Base-by-base conservation (phyloP, 179 eudicot species). In the Actinidia polygama region DNA sequence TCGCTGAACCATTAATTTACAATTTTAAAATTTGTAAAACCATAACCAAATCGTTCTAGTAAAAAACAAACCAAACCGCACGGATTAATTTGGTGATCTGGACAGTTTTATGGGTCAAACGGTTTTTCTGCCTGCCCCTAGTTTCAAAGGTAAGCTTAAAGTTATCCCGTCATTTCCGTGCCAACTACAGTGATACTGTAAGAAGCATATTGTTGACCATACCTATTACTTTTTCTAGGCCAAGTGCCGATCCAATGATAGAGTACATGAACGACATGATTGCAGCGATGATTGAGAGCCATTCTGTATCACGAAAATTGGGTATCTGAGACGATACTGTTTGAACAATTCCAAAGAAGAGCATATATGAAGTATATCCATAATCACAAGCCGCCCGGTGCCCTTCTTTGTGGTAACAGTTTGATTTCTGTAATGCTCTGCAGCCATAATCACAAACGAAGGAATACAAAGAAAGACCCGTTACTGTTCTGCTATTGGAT, bases 271-370 rank as follows among this genome's bases (percentile, higher is more conserved):
- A 88, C 30, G 98, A 96, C 99, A 96, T 96, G 67, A 77, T 58
- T 71, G 99, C 94, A 78, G 99, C 94, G 18, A 93, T 84, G 68
- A 90, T 70, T 8, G 99, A 96, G 63, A 96, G 90, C 96, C 94
- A 90, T 64, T 91, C 89, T 44, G 91, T 90, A 75, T 90, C 85
- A 53, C 89, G 93, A 82, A 94, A 93, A 66, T 89, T 83, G 68
- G 99, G 98, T 83, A 94, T 94, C 83, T 94, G 99, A 82, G 95
- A 93, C 87, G 88, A 84, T 12, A 94, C 36, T 79, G 87, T 54
- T 87, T 96, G 93, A 76, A 91, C 71, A 18, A 88, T 64, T 78
- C 97, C 99, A 83, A 96, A 89, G 21, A 90, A 81, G 51, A 92
- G 81, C 91, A 96, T 96, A 79, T 88, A 93, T 30, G 82, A 83